Conservation (phyloP, 1,284 basidiomycete species). For the Sporisorium graminicola region DNA sequence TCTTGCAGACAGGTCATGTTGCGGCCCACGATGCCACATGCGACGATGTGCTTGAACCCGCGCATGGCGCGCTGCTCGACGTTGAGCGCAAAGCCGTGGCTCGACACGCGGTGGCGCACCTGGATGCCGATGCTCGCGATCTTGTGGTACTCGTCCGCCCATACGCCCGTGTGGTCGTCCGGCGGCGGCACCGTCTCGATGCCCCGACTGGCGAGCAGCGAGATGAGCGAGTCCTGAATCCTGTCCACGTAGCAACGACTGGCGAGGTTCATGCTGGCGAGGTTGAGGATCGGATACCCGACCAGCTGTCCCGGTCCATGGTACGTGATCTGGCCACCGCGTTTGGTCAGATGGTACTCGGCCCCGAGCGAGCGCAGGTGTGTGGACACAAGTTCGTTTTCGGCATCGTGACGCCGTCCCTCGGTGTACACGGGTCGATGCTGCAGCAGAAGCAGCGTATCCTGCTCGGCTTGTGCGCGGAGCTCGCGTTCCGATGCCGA, state of each 20-base stretch:
- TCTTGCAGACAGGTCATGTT: constrained; percentile 74
- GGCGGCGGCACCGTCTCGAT: constrained; percentile 72
- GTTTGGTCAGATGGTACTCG: constrained; percentile 83
- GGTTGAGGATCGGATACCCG: constrained; percentile 92
- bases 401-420: constrained; percentile 79
- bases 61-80: constrained; percentile 80
- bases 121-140: constrained; percentile 96
- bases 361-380: constrained; percentile 83
- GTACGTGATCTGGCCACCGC: constrained; percentile 95
- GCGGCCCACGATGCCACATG: constrained; percentile 91
- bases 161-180: constrained; percentile 64
- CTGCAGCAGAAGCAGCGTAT: constrained; percentile 74
- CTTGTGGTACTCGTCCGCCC: constrained; percentile 74
- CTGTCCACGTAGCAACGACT: constrained; percentile 81
- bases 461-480: constrained; percentile 68
- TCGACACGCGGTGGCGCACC: constrained; percentile 90
- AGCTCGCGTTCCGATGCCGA: constrained; percentile 73
- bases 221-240: constrained; percentile 77
- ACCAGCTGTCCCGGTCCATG: constrained; percentile 98
- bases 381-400: constrained; percentile 74
- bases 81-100: constrained; percentile 95
- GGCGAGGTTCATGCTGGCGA: constrained; percentile 73
- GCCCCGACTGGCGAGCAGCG: constrained; percentile 72
- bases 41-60: constrained; percentile 87
- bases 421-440: constrained; percentile 95